These are phyloP conservation scores for Cladobotryum protrusum DNA, from an alignment of 2,329 filamentous ascomycete species.

Conservation along the genomic window DNA sequence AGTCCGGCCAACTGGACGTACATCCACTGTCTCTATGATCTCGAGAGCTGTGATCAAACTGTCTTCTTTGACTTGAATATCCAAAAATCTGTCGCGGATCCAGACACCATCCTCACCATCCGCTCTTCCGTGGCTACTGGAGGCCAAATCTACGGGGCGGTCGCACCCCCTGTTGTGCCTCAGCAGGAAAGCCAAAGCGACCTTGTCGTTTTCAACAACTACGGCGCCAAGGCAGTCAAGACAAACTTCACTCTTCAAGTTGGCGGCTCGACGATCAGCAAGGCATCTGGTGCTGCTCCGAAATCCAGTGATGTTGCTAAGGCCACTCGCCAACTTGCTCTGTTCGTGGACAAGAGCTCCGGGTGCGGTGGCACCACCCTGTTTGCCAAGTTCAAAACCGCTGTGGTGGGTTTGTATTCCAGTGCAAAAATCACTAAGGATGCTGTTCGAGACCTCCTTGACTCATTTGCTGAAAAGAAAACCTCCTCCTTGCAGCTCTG, in stretches of 20 bases:
- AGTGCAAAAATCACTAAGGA: not conserved
- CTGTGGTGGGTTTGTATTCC: constrained; percentile 27
- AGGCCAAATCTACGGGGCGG: not conserved
- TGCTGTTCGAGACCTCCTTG: too few relatives aligned
- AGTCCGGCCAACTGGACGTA: not conserved
- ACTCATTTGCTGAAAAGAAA: too few relatives aligned
- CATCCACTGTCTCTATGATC: not conserved
- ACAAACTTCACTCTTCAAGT: not conserved
- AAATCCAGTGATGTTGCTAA: too few relatives aligned
- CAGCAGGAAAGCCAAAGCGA: not conserved
- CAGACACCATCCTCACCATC: not conserved
- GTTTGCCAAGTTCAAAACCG: constrained; percentile 24
- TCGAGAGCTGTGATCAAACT: not conserved
- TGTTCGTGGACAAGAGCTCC: not conserved
- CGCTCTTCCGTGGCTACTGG: not conserved
- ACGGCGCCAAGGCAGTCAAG: not conserved
- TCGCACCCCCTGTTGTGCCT: not conserved
- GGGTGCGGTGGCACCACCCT: constrained; percentile 19
- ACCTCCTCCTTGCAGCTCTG: too few relatives aligned
- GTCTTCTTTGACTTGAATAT: constrained; percentile 1
- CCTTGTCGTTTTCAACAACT: not conserved
- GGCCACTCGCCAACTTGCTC: not conserved
- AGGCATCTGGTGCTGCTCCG: too few relatives aligned
- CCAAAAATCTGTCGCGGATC: not conserved
- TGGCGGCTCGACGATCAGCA: too few relatives aligned